phyloP scores from a whole-genome alignment of 768 basidiomycete species.

The Steccherinum ochraceum region DNA sequence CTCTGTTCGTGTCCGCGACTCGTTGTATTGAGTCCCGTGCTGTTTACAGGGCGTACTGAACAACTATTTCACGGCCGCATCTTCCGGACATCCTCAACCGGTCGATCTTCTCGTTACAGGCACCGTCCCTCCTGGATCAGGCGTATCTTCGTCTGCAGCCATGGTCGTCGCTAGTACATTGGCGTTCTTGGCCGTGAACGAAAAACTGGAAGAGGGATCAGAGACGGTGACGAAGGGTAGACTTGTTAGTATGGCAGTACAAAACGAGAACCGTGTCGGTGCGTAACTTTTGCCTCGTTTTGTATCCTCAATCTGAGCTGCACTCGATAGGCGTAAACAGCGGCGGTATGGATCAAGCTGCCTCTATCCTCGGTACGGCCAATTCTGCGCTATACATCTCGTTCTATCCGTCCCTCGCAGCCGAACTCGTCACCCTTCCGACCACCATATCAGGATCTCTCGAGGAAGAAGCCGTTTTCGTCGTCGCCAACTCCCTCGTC shows the following conservation, averaged over 20 bases:
- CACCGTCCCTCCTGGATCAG: slow-evolving; percentile 80
- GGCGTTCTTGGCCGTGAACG: slow-evolving; percentile 73
- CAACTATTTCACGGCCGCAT: slow-evolving; percentile 39
- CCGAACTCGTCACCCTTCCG: slow-evolving; percentile 62
- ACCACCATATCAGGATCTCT: slow-evolving; percentile 24
- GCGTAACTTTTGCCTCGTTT: slow-evolving; percentile 62
- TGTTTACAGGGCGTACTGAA: slow-evolving; percentile 61
- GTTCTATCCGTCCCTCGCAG: slow-evolving; percentile 70
- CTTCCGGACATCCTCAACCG: slow-evolving; percentile 38
- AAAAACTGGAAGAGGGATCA: slow-evolving; percentile 35
- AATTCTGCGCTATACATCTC: slow-evolving; percentile 72
- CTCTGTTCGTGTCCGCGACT: not conserved
- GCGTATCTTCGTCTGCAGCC: slow-evolving; percentile 82
- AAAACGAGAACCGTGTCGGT: slow-evolving; percentile 80
- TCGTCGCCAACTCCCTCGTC: slow-evolving; percentile 80
- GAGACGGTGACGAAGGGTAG: slow-evolving; percentile 53
- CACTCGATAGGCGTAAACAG: not conserved
- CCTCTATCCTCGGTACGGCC: slow-evolving; percentile 71
- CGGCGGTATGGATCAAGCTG: slow-evolving; percentile 83
- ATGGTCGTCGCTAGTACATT: slow-evolving; percentile 87
- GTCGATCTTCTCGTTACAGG: slow-evolving; percentile 75
- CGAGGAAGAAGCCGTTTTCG: slow-evolving; percentile 45
- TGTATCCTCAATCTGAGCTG: no score
- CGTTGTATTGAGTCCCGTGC: not conserved
- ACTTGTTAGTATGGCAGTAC: slow-evolving; percentile 74